Percentiles rank a stretch among this genome's conserved stretches.
Conservation (phyloP, 2,329 filamentous ascomycete species). For the Colletotrichum liriopes region DNA sequence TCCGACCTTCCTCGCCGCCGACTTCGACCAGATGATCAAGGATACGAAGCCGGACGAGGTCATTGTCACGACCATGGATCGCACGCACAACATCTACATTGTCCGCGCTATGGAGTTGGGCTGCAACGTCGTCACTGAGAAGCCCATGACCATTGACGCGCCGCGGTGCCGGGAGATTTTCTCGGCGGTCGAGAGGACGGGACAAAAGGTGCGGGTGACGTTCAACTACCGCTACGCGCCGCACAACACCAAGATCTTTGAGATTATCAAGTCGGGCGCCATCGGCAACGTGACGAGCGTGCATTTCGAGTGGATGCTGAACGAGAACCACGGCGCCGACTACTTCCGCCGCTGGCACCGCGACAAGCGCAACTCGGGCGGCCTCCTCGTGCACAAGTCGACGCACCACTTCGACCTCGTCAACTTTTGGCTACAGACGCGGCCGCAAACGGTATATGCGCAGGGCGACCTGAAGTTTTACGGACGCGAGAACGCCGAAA, state of each 20-base stretch:
- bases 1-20: slow-evolving; percentile 67
- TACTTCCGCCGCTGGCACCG: slow-evolving; percentile 68
- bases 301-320: slow-evolving; percentile 67
- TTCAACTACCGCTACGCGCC: slow-evolving; percentile 69
- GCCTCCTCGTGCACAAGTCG: slow-evolving; percentile 65
- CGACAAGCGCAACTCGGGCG: slow-evolving; percentile 64
- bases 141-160: slow-evolving; percentile 68
- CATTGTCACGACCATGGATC: slow-evolving; percentile 75
- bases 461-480: slow-evolving; percentile 65
- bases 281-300: slow-evolving; percentile 63
- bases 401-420: slow-evolving; percentile 68
- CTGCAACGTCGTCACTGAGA: slow-evolving; percentile 66
- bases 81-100: slow-evolving; percentile 74
- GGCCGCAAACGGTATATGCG: slow-evolving; percentile 61
- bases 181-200: slow-evolving; percentile 65
- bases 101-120: slow-evolving; percentile 68
- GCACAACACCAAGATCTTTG: slow-evolving; percentile 65
- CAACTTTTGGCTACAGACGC: slow-evolving; percentile 65
- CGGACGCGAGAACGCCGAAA: slow-evolving; percentile 65
- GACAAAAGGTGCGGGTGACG: slow-evolving; percentile 60
- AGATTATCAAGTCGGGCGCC: slow-evolving; percentile 59
- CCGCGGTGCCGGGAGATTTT: slow-evolving; percentile 69
- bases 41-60: slow-evolving; percentile 73
- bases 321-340: slow-evolving; percentile 65
- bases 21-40: slow-evolving; percentile 72